Conservation (phyloP, 1,284 basidiomycete genomes). For the Coniophora puteana region DNA sequence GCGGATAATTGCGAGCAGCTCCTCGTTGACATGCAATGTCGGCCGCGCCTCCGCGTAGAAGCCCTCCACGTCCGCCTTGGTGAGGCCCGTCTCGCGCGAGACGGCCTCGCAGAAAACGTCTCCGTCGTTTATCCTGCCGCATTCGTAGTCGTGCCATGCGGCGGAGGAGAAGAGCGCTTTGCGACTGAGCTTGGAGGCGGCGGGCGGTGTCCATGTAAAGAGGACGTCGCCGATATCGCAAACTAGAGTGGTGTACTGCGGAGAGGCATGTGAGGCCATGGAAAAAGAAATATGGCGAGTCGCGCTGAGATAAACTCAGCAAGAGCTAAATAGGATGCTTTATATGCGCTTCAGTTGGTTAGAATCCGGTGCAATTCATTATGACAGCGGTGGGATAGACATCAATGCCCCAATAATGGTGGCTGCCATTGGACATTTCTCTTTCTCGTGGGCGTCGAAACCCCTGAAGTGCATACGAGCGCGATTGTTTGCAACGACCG, state of each 20-base stretch:
- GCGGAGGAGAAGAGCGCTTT: conserved; percentile 43
- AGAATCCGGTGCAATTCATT: no score
- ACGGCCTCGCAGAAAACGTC: conserved; percentile 48
- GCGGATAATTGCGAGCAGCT: conserved; percentile 43
- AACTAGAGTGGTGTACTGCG: conserved; percentile 33
- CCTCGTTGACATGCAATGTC: conserved; percentile 39
- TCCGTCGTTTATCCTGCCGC: conserved; percentile 41
- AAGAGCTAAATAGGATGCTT: no score
- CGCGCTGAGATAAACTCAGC: no score
- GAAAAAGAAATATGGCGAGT: no score
- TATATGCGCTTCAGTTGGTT: no score
- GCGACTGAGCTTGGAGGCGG: conserved; percentile 42
- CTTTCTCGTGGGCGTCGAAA: no score
- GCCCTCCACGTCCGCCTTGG: conserved; percentile 34
- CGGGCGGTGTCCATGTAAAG: conserved; percentile 51
- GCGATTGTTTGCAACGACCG: no score
- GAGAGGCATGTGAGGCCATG: no score
- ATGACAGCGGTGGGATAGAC: no score
- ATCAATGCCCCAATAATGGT: no score
- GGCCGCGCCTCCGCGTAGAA: conserved; percentile 45
- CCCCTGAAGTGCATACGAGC: no score
- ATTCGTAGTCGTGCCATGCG: conserved; percentile 56
- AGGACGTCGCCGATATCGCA: conserved; percentile 57
- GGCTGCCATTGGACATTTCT: no score
- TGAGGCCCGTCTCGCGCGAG: conserved; percentile 37